Evolutionary conservation across 345 rosid species (phyloP), one percentile per base, ranked within the genome.

Genomic region (Triadica sebifera): DNA sequence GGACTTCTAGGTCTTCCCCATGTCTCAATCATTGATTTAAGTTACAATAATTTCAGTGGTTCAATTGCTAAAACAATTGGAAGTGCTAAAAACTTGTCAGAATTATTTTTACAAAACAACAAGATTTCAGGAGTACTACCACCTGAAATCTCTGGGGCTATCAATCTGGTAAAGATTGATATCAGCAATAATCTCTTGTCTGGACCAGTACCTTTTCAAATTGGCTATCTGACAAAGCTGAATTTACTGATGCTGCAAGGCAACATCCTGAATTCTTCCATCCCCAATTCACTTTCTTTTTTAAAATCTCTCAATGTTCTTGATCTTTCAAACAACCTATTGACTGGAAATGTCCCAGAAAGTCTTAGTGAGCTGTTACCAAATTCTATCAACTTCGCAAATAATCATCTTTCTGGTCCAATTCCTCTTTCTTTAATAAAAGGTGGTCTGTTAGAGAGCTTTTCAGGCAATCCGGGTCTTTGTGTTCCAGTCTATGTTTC

Each of bases 121-220:
- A 82, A 69, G 78, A 77, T 94, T 58, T 88, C 97, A 11, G 93
- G 97, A 47, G 75, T 80, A 71, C 10, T 92, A 41, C 97, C 97
- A 70, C 83, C 82, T 37, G 87, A 88, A 71, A 90, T 94, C 67
- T 88, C 91, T 50, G 78, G 81, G 24, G 93, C 92, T 39, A 74
- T 78, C 71, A 90, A 86, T 78, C 87, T 94, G 71, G 97, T 94
- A 52, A 94, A 94, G 87, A 84, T 94, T 81, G 97, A 94, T 81
- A 88, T 94, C 73, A 90, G 97, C 75, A 85, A 84, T 79, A 94
- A 94, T 77, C 74, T 83, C 16, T 58, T 94, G 50, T 84, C 88
- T 69, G 98, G 97, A 56, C 84, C 95, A 49, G 85, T 94, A 75
- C 97, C 98, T 60, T 78, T 87, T 4, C 90, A 89, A 67, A 86